Conservation (phyloP, 2,329 filamentous ascomycete species). For the Colletotrichum sp. region DNA sequence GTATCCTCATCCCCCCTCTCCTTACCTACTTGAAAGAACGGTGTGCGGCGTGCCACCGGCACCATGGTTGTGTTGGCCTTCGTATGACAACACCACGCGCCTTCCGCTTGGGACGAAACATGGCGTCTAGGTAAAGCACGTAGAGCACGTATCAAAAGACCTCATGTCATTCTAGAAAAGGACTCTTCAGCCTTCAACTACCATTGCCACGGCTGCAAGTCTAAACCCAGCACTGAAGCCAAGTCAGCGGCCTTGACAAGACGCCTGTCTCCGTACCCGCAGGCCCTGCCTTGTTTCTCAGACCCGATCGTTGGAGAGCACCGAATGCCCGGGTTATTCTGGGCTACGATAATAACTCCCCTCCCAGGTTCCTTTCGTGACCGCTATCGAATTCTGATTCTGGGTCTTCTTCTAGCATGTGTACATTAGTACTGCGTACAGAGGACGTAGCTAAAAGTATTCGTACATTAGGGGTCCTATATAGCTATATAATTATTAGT, state of each 20-base stretch:
- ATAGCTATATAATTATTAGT: too few relatives aligned
- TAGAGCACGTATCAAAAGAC: background rate
- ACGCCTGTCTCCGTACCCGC: background rate
- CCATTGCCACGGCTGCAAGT: background rate
- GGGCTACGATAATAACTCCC: background rate
- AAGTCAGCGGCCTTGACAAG: background rate
- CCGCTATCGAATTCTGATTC: background rate
- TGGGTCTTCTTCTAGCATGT: background rate
- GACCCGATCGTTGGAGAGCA: background rate
- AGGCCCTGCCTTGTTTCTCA: background rate
- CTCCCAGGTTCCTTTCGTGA: background rate
- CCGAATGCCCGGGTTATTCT: background rate
- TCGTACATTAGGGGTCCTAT: too few relatives aligned
- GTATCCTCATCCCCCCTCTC: background rate
- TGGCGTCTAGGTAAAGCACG: background rate
- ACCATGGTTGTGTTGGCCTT: background rate
- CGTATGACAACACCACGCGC: background rate
- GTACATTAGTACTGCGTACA: background rate
- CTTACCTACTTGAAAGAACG: background rate
- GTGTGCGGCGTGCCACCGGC: background rate
- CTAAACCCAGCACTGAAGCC: background rate
- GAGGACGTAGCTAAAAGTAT: too few relatives aligned
- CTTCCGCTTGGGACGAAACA: background rate
- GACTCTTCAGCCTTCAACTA: background rate
- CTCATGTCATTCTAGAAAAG: background rate